These are phyloP conservation scores for Cardamine chenopodiifolia DNA, from an alignment of 345 rosid genomes.

Conservation along the genomic window DNA sequence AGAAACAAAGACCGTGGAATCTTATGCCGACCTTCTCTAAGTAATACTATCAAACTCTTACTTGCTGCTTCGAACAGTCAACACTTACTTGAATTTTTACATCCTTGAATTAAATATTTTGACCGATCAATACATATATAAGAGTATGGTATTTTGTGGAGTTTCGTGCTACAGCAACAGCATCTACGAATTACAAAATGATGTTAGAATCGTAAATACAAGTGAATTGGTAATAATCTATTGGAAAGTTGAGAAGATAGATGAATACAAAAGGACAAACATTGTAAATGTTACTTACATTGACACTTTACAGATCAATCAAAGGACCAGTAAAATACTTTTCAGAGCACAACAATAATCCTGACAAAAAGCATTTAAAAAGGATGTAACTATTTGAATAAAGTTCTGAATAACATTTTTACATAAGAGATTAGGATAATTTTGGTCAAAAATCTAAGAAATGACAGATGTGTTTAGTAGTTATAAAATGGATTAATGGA, in stretches of 20 bases:
- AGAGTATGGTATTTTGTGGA: slow-evolving; percentile 12
- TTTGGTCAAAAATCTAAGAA: slow-evolving; percentile 12
- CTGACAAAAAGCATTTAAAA: slow-evolving; percentile 26
- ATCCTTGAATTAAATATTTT: background rate
- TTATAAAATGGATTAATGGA: background rate
- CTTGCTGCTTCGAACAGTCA: background rate
- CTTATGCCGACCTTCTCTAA: slow-evolving; percentile 26
- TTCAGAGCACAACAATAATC: slow-evolving; percentile 29
- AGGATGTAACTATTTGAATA: slow-evolving; percentile 8
- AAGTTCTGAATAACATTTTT: slow-evolving; percentile 10
- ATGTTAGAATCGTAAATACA: background rate
- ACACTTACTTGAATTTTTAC: no score
- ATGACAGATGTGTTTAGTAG: background rate
- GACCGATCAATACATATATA: background rate
- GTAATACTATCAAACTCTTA: background rate
- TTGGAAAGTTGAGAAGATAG: background rate
- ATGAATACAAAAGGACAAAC: slow-evolving; percentile 38
- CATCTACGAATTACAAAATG: background rate
- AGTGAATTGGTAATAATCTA: background rate
- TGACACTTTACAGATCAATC: slow-evolving; percentile 39
- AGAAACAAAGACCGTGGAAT: slow-evolving; percentile 22
- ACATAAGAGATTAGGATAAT: background rate
- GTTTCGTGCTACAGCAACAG: background rate
- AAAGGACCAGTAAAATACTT: slow-evolving; percentile 22
- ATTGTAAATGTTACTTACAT: slow-evolving; percentile 32